Percentiles rank a stretch among this genome's conserved stretches.
Conservation (phyloP, 768 basidiomycete species). For the Hygrocybe coccinea region DNA sequence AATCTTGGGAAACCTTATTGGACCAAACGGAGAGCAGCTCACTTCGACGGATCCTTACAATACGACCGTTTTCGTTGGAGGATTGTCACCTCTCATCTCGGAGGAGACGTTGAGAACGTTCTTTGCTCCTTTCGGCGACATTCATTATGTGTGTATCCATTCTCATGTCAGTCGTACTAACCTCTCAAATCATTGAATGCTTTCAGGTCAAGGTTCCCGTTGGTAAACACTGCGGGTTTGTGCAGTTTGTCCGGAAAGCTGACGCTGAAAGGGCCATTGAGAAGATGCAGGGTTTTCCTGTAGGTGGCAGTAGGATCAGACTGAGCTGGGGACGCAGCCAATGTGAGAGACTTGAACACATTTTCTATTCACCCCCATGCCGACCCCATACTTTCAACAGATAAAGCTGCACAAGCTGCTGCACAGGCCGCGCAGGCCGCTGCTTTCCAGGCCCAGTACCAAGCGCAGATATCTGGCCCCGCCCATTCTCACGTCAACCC, state of each 20-base stretch:
- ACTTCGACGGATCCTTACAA: constrained; percentile 93
- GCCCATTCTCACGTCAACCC: constrained; percentile 40
- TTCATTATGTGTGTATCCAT: constrained; percentile 68
- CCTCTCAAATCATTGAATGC: constrained; percentile 2
- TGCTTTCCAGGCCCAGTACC: constrained; percentile 49
- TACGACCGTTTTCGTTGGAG: constrained; percentile 93
- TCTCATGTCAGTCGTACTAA: constrained; percentile 11
- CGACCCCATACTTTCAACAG: constrained; percentile 33
- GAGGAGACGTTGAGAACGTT: constrained; percentile 90
- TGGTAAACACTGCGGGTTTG: constrained; percentile 93
- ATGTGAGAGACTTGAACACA: constrained; percentile 50
- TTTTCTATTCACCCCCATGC: neutral
- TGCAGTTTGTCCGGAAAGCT: constrained; percentile 87
- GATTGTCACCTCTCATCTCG: constrained; percentile 78
- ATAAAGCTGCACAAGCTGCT: constrained; percentile 88
- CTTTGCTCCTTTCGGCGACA: constrained; percentile 89
- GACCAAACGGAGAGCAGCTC: constrained; percentile 80
- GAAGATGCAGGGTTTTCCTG: constrained; percentile 95
- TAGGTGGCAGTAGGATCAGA: constrained; percentile 86
- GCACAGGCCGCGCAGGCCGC: constrained; percentile 68
- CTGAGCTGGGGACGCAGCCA: constrained; percentile 93
- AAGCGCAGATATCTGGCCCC: constrained; percentile 17
- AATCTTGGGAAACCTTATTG: constrained; percentile 76
- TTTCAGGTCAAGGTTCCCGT: constrained; percentile 90
- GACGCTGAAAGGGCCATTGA: constrained; percentile 92